Percentiles rank a stretch among this genome's conserved stretches.
Conservation (phyloP, 495 filamentous ascomycete genomes). For the Lasiosphaeria hispida region DNA sequence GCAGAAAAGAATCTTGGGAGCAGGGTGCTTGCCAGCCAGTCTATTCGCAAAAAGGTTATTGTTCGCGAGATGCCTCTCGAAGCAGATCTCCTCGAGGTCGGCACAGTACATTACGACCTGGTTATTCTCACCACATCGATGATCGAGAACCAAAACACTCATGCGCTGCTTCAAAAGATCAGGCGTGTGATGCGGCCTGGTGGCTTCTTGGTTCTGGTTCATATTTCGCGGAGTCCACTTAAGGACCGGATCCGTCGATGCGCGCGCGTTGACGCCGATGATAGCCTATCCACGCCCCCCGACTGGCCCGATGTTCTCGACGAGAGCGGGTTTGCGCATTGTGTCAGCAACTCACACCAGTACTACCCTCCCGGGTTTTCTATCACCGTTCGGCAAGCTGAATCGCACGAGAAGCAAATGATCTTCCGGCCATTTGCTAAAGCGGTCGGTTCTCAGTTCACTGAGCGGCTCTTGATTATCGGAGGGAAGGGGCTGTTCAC, state of each 20-base stretch:
- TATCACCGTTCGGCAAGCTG: conserved; percentile 37
- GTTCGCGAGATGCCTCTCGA: conserved; percentile 28
- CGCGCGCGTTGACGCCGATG: background rate
- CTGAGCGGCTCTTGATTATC: conserved; percentile 34
- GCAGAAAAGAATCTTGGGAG: conserved; percentile 18
- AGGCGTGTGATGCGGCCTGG: conserved; percentile 37
- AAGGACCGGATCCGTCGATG: conserved; percentile 22
- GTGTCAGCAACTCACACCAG: conserved; percentile 27
- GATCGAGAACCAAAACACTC: conserved; percentile 17
- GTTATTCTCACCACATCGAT: conserved; percentile 37
- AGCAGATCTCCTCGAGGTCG: background rate
- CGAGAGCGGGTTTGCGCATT: conserved; percentile 31
- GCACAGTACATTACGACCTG: conserved; percentile 31
- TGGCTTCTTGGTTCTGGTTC: conserved; percentile 41
- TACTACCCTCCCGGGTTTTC: conserved; percentile 30
- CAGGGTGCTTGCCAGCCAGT: conserved; percentile 7
- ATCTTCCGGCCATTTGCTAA: conserved; percentile 13
- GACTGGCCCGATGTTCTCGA: conserved; percentile 38
- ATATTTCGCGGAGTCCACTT: conserved; percentile 20
- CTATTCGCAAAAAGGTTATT: conserved; percentile 20
- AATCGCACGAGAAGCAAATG: conserved; percentile 18
- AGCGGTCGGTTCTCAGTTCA: background rate
- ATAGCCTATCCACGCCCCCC: conserved; percentile 20
- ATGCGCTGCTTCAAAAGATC: conserved; percentile 23
- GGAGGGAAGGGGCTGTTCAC: conserved; percentile 23